Conservation (phyloP, 2,329 filamentous ascomycete species). For the Cladorrhinum sp. region DNA sequence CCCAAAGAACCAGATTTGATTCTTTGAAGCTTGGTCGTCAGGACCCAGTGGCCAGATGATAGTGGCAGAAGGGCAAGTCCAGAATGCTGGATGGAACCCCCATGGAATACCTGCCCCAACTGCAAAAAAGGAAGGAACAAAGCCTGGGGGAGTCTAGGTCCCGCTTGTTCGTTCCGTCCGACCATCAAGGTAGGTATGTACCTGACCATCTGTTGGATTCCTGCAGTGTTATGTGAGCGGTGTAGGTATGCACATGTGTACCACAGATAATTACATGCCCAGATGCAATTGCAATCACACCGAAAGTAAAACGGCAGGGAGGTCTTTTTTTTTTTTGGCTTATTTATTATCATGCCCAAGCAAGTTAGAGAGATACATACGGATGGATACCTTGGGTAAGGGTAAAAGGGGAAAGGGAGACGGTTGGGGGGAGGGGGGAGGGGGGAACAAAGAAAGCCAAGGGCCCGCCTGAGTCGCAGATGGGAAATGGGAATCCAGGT, state of each 20-base stretch:
- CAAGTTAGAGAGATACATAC: background rate
- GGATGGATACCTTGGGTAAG: background rate
- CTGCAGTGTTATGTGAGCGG: background rate
- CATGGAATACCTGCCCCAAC: background rate
- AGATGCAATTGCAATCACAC: background rate
- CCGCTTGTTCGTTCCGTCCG: too few relatives aligned
- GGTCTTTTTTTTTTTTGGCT: too few relatives aligned
- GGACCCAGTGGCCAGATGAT: conserved; percentile 4
- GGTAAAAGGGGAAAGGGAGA: background rate
- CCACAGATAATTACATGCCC: background rate
- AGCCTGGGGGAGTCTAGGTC: background rate
- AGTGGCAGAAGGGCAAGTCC: background rate
- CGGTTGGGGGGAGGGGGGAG: background rate
- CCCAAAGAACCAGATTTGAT: background rate
- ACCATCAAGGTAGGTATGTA: background rate
- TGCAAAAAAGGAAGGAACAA: background rate
- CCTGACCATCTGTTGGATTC: background rate
- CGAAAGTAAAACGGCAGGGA: too few relatives aligned
- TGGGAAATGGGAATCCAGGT: background rate
- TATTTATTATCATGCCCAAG: too few relatives aligned
- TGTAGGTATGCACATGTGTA: background rate
- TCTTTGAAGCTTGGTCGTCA: background rate
- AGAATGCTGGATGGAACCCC: background rate
- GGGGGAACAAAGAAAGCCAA: background rate
- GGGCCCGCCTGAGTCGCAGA: conserved; percentile 5